These are phyloP conservation scores for Gonium pectorale DNA, from an alignment of 139 green algal genomes.

Conservation along the genomic window DNA sequence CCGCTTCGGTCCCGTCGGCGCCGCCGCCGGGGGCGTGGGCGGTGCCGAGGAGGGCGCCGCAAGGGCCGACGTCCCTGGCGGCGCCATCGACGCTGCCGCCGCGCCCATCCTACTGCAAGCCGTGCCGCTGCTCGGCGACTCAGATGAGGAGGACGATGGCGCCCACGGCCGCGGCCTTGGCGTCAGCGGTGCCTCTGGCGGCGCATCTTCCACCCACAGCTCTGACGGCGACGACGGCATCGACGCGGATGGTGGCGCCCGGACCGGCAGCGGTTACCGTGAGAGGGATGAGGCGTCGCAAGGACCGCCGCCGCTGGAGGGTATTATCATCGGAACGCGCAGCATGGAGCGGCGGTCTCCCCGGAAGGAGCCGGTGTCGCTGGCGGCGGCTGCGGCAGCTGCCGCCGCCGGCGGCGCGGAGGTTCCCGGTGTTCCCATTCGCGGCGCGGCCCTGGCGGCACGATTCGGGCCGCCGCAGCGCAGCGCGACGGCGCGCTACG, in stretches of 20 bases:
- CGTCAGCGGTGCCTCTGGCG: not conserved
- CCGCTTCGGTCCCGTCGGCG: not conserved
- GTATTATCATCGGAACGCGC: too few relatives aligned
- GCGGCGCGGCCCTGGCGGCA: too few relatives aligned
- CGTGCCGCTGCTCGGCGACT: constrained; percentile 15
- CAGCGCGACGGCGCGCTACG: not conserved
- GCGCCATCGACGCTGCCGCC: too few relatives aligned
- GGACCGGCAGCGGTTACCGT: too few relatives aligned
- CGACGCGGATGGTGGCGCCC: not conserved
- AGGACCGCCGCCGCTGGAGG: too few relatives aligned
- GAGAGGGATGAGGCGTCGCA: too few relatives aligned
- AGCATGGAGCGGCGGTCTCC: too few relatives aligned
- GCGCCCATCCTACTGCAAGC: constrained; percentile 11
- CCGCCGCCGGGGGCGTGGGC: not conserved
- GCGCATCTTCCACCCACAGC: too few relatives aligned
- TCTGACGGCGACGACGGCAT: not conserved
- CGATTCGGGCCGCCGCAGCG: not conserved
- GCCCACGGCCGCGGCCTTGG: not conserved
- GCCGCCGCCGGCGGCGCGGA: too few relatives aligned
- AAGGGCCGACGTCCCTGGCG: not conserved
- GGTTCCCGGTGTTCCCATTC: too few relatives aligned
- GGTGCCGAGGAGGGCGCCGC: not conserved
- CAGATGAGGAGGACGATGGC: not conserved
- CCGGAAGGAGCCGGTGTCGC: too few relatives aligned
- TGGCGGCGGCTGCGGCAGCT: too few relatives aligned